phyloP scores from a whole-genome alignment of 805 yeast genomes.

The Kuraishia molischiana region DNA sequence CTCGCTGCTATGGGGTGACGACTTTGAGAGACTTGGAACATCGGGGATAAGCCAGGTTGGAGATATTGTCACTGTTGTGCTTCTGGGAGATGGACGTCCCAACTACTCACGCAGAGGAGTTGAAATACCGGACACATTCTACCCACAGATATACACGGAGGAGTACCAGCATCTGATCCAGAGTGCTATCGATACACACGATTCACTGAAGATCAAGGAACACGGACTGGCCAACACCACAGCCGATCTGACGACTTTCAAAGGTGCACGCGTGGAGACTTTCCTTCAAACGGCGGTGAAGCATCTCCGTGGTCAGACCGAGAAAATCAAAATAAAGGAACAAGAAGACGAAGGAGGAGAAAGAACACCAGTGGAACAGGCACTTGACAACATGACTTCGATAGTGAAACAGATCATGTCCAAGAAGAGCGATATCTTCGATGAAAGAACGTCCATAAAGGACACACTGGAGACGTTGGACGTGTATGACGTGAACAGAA shows the following conservation, averaged over 20 bases:
- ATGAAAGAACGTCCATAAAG: constrained; percentile 3
- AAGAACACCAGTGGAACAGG: not conserved
- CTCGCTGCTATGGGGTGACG: constrained; percentile 19
- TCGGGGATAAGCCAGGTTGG: constrained; percentile 16
- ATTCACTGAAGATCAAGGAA: constrained; percentile 7
- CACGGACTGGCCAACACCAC: constrained; percentile 9
- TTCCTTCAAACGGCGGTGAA: constrained; percentile 16
- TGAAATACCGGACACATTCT: constrained; percentile 19
- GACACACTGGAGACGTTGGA: constrained; percentile 8
- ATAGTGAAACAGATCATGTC: constrained; percentile 8
- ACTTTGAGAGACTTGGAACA: constrained; percentile 12
- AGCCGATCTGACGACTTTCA: constrained; percentile 15
- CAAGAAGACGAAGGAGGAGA: too few relatives aligned
- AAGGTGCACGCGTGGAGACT: constrained; percentile 20
- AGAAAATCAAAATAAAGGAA: constrained; percentile 3
- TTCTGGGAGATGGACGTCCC: constrained; percentile 18
- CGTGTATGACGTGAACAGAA: constrained; percentile 15
- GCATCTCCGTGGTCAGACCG: constrained; percentile 9
- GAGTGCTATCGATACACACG: not conserved
- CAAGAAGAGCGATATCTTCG: constrained; percentile 8
- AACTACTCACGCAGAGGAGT: constrained; percentile 16
- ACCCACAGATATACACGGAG: constrained; percentile 28
- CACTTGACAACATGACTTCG: constrained; percentile 11
- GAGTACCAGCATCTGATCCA: constrained; percentile 14
- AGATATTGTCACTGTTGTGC: constrained; percentile 23